Percentiles rank a stretch among this genome's conserved stretches.
phyloP scores from a whole-genome alignment of 2,329 filamentous ascomycete species.

The Aspergillus arachidicola region DNA sequence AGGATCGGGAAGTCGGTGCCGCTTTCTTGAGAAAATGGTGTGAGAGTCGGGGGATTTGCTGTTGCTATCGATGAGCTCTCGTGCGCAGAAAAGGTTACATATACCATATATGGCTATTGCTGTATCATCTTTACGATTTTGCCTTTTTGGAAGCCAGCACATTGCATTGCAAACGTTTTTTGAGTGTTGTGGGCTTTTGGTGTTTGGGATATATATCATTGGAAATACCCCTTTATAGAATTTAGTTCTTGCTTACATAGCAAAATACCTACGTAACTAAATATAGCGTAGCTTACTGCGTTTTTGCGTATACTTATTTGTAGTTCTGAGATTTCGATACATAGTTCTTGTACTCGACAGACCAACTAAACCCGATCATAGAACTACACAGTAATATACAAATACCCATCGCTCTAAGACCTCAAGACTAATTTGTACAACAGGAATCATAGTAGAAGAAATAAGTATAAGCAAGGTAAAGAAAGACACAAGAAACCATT shows the following conservation, averaged over 20 bases:
- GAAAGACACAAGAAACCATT: not conserved
- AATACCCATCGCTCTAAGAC: not conserved
- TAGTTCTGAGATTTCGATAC: not conserved
- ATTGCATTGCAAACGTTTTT: not conserved
- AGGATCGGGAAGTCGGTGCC: constrained; percentile 65
- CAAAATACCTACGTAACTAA: not conserved
- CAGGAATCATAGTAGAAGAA: not conserved
- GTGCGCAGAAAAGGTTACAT: not conserved
- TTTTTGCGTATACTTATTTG: not conserved
- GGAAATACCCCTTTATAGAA: not conserved
- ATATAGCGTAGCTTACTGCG: not conserved
- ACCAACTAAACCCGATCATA: not conserved
- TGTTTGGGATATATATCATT: not conserved
- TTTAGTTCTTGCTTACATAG: not conserved
- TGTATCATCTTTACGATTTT: not conserved
- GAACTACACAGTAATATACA: not conserved
- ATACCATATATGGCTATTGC: not conserved
- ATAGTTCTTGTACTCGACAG: not conserved
- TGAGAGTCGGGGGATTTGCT: constrained; percentile 82
- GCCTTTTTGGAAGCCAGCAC: not conserved
- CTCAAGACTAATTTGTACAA: not conserved
- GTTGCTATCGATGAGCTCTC: constrained; percentile 61
- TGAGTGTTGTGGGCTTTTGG: not conserved
- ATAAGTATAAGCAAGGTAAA: not conserved
- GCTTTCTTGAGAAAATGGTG: constrained; percentile 85